Evolutionary conservation across 345 rosid species (phyloP).

Genomic region (thale cress (Arabidopsis thaliana)): DNA sequence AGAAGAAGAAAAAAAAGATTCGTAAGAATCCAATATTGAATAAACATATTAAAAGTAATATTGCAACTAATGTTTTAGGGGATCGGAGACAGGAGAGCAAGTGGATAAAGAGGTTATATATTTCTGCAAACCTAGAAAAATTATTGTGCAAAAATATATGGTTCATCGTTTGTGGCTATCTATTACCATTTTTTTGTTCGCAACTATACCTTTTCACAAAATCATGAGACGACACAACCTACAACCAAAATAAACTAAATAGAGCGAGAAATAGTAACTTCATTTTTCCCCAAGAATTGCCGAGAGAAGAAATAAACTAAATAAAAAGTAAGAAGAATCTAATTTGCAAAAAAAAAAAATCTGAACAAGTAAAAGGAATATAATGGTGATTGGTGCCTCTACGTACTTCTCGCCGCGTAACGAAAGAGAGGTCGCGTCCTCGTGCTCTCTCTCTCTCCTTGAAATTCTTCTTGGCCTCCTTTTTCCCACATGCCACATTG

Average conservation of each 20-base stretch:
- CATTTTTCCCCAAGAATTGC: background rate
- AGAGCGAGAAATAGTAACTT: background rate
- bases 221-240: slow-evolving; percentile 28
- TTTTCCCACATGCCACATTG: background rate
- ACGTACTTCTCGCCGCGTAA: slow-evolving; percentile 38
- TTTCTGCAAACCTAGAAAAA: background rate
- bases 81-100: slow-evolving; percentile 10
- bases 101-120: slow-evolving; percentile 9
- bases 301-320: slow-evolving; percentile 20
- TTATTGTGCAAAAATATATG: background rate
- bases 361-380: slow-evolving; percentile 25
- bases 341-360: background rate
- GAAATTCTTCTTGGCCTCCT: slow-evolving; percentile 32
- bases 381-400: background rate
- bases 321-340: slow-evolving; percentile 25
- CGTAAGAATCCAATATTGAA: slow-evolving; percentile 31
- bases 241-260: background rate
- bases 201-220: slow-evolving; percentile 1
- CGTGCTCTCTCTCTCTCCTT: slow-evolving; percentile 17
- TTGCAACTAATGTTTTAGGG: slow-evolving; percentile 1
- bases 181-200: background rate
- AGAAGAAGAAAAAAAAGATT: slow-evolving; percentile 8
- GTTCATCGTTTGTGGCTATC: slow-evolving; percentile 30
- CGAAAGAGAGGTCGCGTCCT: slow-evolving; percentile 34
- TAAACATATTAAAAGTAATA: slow-evolving; percentile 28